phyloP scores from a whole-genome alignment of 139 green algal species.

The Volvox africanus region DNA sequence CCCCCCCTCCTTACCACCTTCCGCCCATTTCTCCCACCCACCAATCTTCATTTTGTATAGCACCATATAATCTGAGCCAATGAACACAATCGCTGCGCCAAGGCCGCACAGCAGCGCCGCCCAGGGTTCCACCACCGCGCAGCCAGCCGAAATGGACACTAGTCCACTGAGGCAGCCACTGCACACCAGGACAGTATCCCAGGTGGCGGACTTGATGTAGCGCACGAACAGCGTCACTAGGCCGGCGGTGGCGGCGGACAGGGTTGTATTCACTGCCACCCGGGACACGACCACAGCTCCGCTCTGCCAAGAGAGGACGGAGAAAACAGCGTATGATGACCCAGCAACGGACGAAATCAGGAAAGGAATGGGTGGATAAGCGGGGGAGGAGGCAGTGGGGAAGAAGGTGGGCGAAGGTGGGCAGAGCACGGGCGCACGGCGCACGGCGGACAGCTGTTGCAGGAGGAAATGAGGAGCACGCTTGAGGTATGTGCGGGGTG shows the following conservation, averaged over 20 bases:
- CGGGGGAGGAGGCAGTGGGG: not conserved
- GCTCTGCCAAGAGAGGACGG: not conserved
- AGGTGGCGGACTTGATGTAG: conserved; percentile 2
- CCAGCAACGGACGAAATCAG: not conserved
- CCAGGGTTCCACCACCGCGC: conserved; percentile 70
- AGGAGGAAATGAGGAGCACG: no score
- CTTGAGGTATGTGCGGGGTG: no score
- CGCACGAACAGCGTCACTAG: conserved; percentile 57
- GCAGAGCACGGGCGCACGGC: not conserved
- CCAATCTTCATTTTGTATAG: conserved; percentile 44
- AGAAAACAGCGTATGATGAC: no score
- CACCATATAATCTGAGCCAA: not conserved
- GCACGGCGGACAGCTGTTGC: no score
- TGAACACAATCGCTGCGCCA: conserved; percentile 60
- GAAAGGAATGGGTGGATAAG: not conserved
- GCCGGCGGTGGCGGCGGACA: conserved; percentile 62
- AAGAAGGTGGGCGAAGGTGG: not conserved
- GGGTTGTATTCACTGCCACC: conserved; percentile 76
- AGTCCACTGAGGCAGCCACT: conserved; percentile 64
- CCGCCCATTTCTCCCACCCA: not conserved
- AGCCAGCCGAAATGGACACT: conserved; percentile 69
- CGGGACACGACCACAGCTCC: conserved; percentile 52
- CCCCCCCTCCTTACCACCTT: not conserved
- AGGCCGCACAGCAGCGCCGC: conserved; percentile 83
- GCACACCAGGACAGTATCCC: conserved; percentile 51